Evolutionary conservation across 116 monocot genomes (phyloP).

Genomic region (Phalaenopsis hybrid): DNA sequence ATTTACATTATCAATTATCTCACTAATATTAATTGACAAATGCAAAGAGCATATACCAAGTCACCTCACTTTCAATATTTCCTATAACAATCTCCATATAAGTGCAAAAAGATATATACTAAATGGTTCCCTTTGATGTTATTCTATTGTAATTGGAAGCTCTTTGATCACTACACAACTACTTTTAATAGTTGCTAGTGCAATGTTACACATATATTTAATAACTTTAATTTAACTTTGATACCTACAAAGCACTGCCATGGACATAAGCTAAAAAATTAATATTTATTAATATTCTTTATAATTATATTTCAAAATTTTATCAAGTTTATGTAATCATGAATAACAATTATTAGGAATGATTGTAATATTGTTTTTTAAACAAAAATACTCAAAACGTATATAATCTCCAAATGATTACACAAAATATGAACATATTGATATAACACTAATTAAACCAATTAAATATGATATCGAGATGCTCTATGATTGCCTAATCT

Average conservation of each 20-base stretch:
- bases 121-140: not conserved
- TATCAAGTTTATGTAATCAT: not conserved
- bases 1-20: not conserved
- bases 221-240: not conserved
- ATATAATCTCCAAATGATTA: too few species aligned
- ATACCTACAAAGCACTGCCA: not conserved
- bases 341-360: not conserved
- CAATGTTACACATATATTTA: not conserved
- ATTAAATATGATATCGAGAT: too few species aligned
- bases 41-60: not conserved
- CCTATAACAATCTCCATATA: not conserved
- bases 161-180: not conserved
- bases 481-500: too few species aligned
- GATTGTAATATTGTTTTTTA: too few species aligned
- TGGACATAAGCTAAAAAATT: not conserved
- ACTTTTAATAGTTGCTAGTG: not conserved
- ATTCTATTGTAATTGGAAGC: not conserved
- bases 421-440: too few species aligned
- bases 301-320: too few species aligned
- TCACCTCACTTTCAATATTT: not conserved
- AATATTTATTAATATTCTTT: too few species aligned
- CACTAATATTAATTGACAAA: not conserved
- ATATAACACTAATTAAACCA: too few species aligned
- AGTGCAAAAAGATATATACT: not conserved
- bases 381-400: too few species aligned